Base-by-base conservation (phyloP, 2,329 filamentous ascomycete genomes). In the Talaromyces sp. region DNA sequence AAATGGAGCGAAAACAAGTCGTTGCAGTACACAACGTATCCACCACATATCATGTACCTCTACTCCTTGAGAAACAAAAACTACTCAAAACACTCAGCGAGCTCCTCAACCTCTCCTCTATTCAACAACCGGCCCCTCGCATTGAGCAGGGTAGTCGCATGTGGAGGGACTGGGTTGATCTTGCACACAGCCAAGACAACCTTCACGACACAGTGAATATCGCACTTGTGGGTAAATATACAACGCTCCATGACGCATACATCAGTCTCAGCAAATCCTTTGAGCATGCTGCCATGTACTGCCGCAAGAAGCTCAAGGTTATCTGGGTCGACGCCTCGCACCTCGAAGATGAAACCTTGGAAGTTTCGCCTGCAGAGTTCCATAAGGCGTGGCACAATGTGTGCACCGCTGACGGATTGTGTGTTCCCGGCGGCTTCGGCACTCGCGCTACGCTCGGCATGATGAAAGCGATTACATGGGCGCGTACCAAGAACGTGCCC, bases 221-320 rank as follows among this genome's bases (percentile, higher is more conserved):
- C 75, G 92, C 88, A 9, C 83, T 99, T 13, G 93, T 98, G 11
- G 95, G 95, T 70, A 98, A 98, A 80, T 99, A 99, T 77, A 89
- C 89, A 24, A 87, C 87, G 62, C 86, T 94, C 3, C 88, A 93
- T 63, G 94, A 98, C 76, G 90, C 91, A 4, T 98, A 97, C 74
- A 85, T 96, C 57, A 90, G 87, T 52, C 89, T 96, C 50, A 85
- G 87, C 76, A 97, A 97, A 80, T 88, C 93, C 0, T 84, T 98
- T 3, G 94, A 98, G 79, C 94, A 98, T 79, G 87, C 91, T 1
- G 89, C 93, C 5, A 97, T 98, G 93, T 87, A 87, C 67, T 95
- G 93, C 78, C 83, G 85, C 60, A 86, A 88, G 70, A 93, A 92
- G 76, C 84, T 98, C 49, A 88, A 93, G 67, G 82, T 98, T 45